Percentiles rank a stretch among this genome's conserved stretches.
Evolutionary conservation across 2,329 filamentous ascomycete species (phyloP).

Genomic region (Colletotrichum liaoningense): DNA sequence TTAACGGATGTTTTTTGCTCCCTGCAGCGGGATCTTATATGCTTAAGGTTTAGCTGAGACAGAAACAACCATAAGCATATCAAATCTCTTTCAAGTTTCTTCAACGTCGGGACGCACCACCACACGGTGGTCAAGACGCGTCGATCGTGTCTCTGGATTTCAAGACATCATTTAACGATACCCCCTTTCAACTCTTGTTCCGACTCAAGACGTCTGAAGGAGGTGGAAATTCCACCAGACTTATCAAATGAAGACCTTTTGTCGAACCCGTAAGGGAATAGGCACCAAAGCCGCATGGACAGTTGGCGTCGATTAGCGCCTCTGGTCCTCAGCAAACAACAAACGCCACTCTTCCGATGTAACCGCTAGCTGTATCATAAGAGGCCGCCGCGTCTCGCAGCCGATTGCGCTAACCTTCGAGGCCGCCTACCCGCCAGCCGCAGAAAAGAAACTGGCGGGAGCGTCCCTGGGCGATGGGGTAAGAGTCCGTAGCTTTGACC

Average conservation of each 20-base stretch:
- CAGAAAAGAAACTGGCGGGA: not conserved
- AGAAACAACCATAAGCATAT: not conserved
- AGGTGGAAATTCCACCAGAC: not conserved
- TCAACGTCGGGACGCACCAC: not conserved
- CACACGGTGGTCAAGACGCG: not conserved
- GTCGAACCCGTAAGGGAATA: slow-evolving; percentile 2
- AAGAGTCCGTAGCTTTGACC: slow-evolving; percentile 17
- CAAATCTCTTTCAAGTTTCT: not conserved
- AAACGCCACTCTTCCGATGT: slow-evolving; percentile 18
- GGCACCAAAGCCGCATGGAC: slow-evolving; percentile 28
- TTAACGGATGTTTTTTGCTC: not conserved
- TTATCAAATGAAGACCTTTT: slow-evolving; percentile 1
- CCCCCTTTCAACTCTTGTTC: slow-evolving; percentile 5
- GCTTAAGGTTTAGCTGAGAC: not conserved
- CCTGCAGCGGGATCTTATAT: not conserved
- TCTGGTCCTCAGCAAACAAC: not conserved
- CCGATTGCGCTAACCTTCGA: slow-evolving; percentile 5
- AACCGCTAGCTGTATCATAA: slow-evolving; percentile 26
- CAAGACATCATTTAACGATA: not conserved
- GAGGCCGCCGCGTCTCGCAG: slow-evolving; percentile 20
- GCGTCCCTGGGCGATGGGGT: not conserved
- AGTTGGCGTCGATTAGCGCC: slow-evolving; percentile 23
- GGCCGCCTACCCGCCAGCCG: slow-evolving; percentile 1
- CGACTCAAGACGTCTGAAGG: not conserved
- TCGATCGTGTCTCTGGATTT: not conserved